Evolutionary conservation across 441 rosid genomes (phyloP), one percentile per base, ranked within the genome.

Genomic region (Gossypium gossypioides): DNA sequence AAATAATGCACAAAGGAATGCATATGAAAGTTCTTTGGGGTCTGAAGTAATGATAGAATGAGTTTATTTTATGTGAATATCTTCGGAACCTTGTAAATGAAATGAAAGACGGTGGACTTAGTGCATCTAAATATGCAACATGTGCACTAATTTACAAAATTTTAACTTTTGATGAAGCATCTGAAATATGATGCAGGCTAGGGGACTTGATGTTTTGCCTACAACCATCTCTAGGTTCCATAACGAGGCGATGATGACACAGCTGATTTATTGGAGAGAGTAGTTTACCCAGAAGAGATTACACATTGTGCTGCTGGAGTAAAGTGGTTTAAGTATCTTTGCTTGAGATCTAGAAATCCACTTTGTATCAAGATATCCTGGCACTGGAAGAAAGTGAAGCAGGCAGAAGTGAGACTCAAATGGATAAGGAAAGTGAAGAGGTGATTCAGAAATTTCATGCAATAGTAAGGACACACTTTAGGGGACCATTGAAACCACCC

Each of bases 401-500:
- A 2, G 58, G 18, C 52, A 78, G 75, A 65, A 72, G 10, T 51
- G 75, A 52, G 76, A 63, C n/a, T 37, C 27, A 71, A 12, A 21
- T 8, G 25, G 84, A 75, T 59, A 78, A 77, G 57, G 69, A 52
- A 63, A 70, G 70, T 13, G 88, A 84, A 66, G 80, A 81, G 84
- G 80, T 85, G n/a, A 84, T 91, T 56, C 67, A 64, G 52, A 87
- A 86, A 80, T 93, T 93, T 73, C 96, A 90, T 79, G 81, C 78
- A 7, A 73, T 81, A 18, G 96, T 89, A 21, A 86, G 87, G 76
- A 85, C 77, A 52, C 82, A 89, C 82, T 91, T 91, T 75, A 87
- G 97, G 77, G 97, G 97, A 48, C 97, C 94, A 21, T 77, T 91
- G 81, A 94, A 94, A 81, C 99, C 94, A 1, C 97, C 97, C 18